Percentiles rank a stretch among this genome's conserved stretches.
Evolutionary conservation across 2,329 filamentous ascomycete species (phyloP).

Genomic region (Fusarium proliferatum): DNA sequence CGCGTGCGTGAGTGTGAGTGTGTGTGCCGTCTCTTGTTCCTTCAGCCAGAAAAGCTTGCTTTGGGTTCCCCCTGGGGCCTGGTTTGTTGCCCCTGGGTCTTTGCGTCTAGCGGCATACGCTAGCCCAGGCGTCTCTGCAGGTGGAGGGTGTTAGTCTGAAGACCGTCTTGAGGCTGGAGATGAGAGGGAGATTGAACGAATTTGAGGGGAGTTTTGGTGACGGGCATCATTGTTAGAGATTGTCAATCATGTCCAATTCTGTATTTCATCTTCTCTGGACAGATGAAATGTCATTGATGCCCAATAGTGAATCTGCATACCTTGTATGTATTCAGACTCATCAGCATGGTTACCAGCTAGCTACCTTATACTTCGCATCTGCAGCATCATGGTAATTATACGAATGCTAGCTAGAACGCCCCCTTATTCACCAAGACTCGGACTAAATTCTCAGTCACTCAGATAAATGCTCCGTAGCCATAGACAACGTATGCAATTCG

Average conservation of each 20-base stretch:
- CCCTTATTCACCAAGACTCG: slow-evolving; percentile 26
- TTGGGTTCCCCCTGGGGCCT: neutral
- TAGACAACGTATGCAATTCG: slow-evolving; percentile 18
- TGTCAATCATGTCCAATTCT: slow-evolving; percentile 10
- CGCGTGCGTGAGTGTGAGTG: neutral
- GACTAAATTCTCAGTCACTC: neutral
- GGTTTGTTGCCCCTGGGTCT: slow-evolving; percentile 23
- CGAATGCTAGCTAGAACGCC: slow-evolving; percentile 6
- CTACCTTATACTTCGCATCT: neutral
- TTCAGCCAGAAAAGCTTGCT: slow-evolving; percentile 3
- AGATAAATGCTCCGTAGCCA: neutral
- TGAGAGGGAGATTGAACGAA: slow-evolving; percentile 21
- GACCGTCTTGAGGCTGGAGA: slow-evolving; percentile 22
- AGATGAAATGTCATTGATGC: neutral
- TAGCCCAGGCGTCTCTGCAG: slow-evolving; percentile 35
- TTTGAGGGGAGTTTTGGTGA: slow-evolving; percentile 19
- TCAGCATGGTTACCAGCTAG: neutral
- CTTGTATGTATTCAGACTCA: neutral
- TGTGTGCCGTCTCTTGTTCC: slow-evolving; percentile 1
- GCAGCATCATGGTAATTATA: neutral
- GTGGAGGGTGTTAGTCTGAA: slow-evolving; percentile 31
- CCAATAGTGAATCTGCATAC: neutral
- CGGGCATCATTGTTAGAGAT: slow-evolving; percentile 8
- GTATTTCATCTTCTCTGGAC: neutral
- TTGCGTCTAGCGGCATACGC: slow-evolving; percentile 22